Base-by-base conservation (phyloP, 345 rosid species). In the Lepidium sativum region DNA sequence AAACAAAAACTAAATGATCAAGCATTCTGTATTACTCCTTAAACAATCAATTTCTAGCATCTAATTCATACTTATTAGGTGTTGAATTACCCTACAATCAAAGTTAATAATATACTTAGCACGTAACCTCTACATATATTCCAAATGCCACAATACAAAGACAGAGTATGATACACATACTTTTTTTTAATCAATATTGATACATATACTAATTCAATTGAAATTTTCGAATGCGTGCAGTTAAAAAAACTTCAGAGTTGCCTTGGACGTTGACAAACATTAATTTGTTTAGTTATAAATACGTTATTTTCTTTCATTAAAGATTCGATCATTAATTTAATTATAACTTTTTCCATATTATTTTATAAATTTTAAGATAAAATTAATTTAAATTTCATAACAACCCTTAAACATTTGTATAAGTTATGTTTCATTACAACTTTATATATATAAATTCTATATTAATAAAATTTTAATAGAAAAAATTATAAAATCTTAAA, bases 61-160 rank as follows among this genome's bases (percentile, higher is more conserved):
- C 60, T 55, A 68, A 73, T 71, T 62, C 50, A 64, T 65, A 57
- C 54, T 72, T 57, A 73, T 78, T 73, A 81, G 67, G 59, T 66
- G 73, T 60, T 67, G 63, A 35, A 72, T 54, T 76, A 67, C 71
- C 65, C 76, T 42, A 70, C 72, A 73, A 78, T 74, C 51, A 64
- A 80, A 72, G 76, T 65, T 65, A 72, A 50, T 64, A 49, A 64
- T 33, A 42, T 32, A 37, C 32, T 23, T 18, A 54, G 32, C 50
- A 62, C 15, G 52, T 44, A 23, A 9, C 57, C 38, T 60, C 6
- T 23, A 27, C 9, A 14, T 25, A 37, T 45, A 21, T 47, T 17
- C 2, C 11, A 44, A 4, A 25, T 56, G 32, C 14, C 37, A 61
- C 12, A 20, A 47, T 32, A 57, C 47, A 39, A 44, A 44, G 3